A percentile compares a stretch with the other conserved stretches of the same genome.
Conservation (phyloP, 2,329 filamentous ascomycete species). For the Emergomyces pasteurianus region DNA sequence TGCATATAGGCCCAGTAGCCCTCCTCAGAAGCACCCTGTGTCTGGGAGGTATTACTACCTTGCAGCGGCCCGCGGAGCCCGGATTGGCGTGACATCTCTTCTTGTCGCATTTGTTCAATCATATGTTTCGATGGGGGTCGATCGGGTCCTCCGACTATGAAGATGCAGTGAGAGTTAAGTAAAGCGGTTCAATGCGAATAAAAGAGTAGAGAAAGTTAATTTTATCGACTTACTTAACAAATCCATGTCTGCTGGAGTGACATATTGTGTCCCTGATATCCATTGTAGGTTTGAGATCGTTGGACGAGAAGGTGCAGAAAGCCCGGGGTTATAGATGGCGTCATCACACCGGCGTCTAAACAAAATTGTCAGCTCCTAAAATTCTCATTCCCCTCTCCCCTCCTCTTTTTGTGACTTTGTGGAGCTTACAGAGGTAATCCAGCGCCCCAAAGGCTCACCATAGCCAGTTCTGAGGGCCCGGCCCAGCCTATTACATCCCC, state of each 20-base stretch:
- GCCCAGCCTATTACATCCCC: slow-evolving; percentile 83
- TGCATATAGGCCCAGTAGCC: slow-evolving; percentile 68
- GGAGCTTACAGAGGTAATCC: slow-evolving; percentile 50
- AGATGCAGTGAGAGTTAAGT: not conserved
- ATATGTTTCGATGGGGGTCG: slow-evolving; percentile 81
- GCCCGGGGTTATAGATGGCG: slow-evolving; percentile 64
- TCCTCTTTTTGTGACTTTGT: not conserved
- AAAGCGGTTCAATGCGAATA: not conserved
- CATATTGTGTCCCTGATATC: slow-evolving; percentile 88
- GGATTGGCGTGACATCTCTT: slow-evolving; percentile 44
- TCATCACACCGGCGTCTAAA: slow-evolving; percentile 47
- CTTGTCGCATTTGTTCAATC: slow-evolving; percentile 64
- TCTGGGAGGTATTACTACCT: not conserved
- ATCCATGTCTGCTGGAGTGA: slow-evolving; percentile 79
- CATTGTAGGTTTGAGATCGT: slow-evolving; percentile 94
- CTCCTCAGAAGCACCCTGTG: slow-evolving; percentile 41
- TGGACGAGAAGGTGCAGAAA: slow-evolving; percentile 63
- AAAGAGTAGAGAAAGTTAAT: not conserved
- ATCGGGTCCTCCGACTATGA: slow-evolving; percentile 63
- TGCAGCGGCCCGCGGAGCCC: slow-evolving; percentile 15
- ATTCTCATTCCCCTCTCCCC: no score
- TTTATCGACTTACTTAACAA: slow-evolving; percentile 47
- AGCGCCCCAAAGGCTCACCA: slow-evolving; percentile 76
- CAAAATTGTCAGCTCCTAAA: slow-evolving; percentile 11
- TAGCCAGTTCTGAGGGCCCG: slow-evolving; percentile 70